Percentiles rank a stretch among this genome's conserved stretches.
Evolutionary conservation across 352 stramenopile species (phyloP).

Genomic region (Phytophthora ohioensis): DNA sequence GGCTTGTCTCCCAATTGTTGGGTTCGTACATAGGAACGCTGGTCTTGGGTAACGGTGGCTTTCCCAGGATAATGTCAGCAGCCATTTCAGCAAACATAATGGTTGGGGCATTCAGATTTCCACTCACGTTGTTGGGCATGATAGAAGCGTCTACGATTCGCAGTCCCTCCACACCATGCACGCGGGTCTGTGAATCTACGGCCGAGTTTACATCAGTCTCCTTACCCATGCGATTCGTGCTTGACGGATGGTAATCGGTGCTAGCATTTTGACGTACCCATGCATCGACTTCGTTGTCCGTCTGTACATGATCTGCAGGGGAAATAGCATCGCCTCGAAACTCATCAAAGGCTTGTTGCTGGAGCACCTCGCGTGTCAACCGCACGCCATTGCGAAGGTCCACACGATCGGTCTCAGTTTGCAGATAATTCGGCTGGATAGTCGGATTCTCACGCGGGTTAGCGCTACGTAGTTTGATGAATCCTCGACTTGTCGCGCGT

Average conservation of each 20-base stretch:
- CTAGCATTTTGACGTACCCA: conserved; percentile 82
- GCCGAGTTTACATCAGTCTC: conserved; percentile 66
- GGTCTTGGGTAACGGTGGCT: conserved; percentile 60
- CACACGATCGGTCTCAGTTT: conserved; percentile 68
- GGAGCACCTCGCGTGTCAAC: conserved; percentile 83
- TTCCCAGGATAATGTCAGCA: conserved; percentile 90
- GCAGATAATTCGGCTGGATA: conserved; percentile 89
- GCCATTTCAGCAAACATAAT: conserved; percentile 94
- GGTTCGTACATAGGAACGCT: conserved; percentile 66
- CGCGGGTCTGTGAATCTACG: conserved; percentile 83
- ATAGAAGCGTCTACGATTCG: conserved; percentile 92
- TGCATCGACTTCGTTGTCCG: conserved; percentile 74
- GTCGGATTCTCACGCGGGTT: conserved; percentile 71
- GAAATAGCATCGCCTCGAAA: conserved; percentile 80
- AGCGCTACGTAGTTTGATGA: conserved; percentile 70
- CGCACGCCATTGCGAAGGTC: conserved; percentile 78
- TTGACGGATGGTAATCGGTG: conserved; percentile 89
- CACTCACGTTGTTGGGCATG: conserved; percentile 94
- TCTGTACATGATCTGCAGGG: conserved; percentile 55
- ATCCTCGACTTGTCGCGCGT: conserved; percentile 82
- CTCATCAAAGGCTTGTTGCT: conserved; percentile 82
- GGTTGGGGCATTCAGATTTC: conserved; percentile 93
- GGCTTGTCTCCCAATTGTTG: conserved; percentile 66
- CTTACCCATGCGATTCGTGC: conserved; percentile 87
- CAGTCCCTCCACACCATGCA: conserved; percentile 88